Conservation (phyloP, 805 yeast species). For the Starmerella kuoi region DNA sequence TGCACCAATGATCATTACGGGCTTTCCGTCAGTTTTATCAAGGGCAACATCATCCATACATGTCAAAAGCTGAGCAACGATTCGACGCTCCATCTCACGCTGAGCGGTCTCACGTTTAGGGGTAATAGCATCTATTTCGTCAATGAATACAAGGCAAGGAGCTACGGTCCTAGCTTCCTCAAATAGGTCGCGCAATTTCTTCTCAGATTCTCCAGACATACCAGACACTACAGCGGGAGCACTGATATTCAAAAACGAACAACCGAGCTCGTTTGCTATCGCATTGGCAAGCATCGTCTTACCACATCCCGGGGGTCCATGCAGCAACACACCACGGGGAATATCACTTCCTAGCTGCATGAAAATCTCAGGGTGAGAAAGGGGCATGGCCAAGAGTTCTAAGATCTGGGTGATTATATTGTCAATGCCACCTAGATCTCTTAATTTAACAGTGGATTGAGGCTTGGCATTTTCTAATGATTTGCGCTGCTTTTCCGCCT, state of each 20-base stretch:
- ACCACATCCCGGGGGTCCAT: slow-evolving; percentile 99
- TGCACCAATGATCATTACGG: slow-evolving; percentile 90
- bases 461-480: slow-evolving; percentile 35
- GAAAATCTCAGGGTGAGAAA: slow-evolving; percentile 87
- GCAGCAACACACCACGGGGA: slow-evolving; percentile 83
- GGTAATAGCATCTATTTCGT: slow-evolving; percentile 95
- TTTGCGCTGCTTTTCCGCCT: slow-evolving; percentile 31
- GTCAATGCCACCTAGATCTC: slow-evolving; percentile 82
- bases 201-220: slow-evolving; percentile 98
- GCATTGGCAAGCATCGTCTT: slow-evolving; percentile 95
- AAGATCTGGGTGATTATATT: slow-evolving; percentile 70
- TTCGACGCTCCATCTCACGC: slow-evolving; percentile 93
- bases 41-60: slow-evolving; percentile 86
- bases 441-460: slow-evolving; percentile 48
- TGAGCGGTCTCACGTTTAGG: slow-evolving; percentile 98
- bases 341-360: slow-evolving; percentile 83
- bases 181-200: slow-evolving; percentile 80
- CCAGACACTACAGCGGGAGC: slow-evolving; percentile 97
- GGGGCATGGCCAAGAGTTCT: slow-evolving; percentile 86
- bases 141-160: slow-evolving; percentile 86
- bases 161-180: slow-evolving; percentile 85
- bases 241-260: slow-evolving; percentile 79
- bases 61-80: slow-evolving; percentile 88
- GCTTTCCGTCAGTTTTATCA: slow-evolving; percentile 82
- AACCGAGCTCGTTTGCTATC: slow-evolving; percentile 84